Percentiles rank a stretch among this genome's conserved stretches.
These are phyloP conservation scores for Colletotrichum karsti DNA, from an alignment of 2,329 filamentous ascomycete genomes.

Conservation along the genomic window DNA sequence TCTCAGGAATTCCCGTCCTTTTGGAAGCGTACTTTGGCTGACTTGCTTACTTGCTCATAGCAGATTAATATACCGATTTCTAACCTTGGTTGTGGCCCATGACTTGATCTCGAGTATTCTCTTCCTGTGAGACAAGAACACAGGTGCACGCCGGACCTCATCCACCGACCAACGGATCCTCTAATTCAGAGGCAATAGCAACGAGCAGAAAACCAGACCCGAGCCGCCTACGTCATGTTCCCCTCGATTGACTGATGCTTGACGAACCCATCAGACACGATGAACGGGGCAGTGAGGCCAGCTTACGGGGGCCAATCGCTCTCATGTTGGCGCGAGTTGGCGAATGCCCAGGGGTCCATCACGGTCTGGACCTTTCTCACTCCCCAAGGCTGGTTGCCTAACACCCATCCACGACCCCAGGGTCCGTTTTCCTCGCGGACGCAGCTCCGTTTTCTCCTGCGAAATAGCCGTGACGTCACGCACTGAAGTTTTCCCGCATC, in stretches of 20 bases:
- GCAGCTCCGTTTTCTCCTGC: not conserved
- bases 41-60: too few species aligned
- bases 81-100: too few species aligned
- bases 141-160: too few species aligned
- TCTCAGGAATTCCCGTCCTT: not conserved
- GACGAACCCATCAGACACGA: not conserved
- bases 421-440: not conserved
- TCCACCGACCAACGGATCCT: too few species aligned
- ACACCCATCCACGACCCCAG: not conserved
- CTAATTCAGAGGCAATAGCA: not conserved
- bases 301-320: not conserved
- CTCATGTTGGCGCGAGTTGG: not conserved
- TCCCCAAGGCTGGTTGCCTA: not conserved
- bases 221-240: not conserved
- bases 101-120: too few species aligned
- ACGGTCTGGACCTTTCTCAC: not conserved
- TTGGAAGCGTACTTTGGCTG: not conserved
- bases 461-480: not conserved
- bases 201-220: not conserved
- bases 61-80: too few species aligned
- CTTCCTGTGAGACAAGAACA: too few species aligned
- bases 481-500: not conserved
- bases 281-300: not conserved
- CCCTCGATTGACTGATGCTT: not conserved
- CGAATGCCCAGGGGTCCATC: not conserved